Evolutionary conservation across 192 early-diverging fungal genomes (phyloP).

Genomic region (Linnemannia exigua): DNA sequence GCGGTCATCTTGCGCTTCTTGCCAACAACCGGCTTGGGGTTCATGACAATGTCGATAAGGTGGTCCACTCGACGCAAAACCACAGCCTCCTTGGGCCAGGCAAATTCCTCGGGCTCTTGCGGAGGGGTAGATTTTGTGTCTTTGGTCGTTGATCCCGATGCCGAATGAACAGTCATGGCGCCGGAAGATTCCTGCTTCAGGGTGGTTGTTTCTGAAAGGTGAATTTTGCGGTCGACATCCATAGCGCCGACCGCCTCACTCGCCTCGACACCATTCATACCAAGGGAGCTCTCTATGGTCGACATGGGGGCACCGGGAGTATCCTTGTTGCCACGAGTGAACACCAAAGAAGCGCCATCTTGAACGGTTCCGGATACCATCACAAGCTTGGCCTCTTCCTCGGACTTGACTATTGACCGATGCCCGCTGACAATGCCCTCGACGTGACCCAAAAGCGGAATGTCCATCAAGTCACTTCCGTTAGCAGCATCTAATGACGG

Average conservation of each 20-base stretch:
- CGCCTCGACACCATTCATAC: neutral
- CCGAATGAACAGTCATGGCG: neutral
- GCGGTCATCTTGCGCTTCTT: conserved; percentile 42
- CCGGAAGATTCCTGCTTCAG: neutral
- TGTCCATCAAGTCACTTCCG: neutral
- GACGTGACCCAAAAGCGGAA: neutral
- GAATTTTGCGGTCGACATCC: neutral
- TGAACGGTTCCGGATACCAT: neutral
- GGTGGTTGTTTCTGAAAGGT: neutral
- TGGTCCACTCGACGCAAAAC: conserved; percentile 66
- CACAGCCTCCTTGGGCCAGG: conserved; percentile 66
- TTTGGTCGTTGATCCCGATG: neutral
- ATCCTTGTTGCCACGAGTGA: neutral
- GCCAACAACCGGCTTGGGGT: conserved; percentile 61
- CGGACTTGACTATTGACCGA: neutral
- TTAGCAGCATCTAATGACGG: neutral
- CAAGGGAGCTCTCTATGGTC: neutral
- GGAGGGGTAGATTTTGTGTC: neutral
- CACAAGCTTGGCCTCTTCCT: neutral
- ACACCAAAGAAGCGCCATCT: neutral
- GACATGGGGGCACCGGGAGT: neutral
- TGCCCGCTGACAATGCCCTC: neutral
- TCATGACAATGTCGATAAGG: conserved; percentile 64
- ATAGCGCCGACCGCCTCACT: neutral
- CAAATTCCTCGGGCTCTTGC: conserved; percentile 58